Conservation (phyloP, 2,329 filamentous ascomycete species). For the Lecanicillium sp. region DNA sequence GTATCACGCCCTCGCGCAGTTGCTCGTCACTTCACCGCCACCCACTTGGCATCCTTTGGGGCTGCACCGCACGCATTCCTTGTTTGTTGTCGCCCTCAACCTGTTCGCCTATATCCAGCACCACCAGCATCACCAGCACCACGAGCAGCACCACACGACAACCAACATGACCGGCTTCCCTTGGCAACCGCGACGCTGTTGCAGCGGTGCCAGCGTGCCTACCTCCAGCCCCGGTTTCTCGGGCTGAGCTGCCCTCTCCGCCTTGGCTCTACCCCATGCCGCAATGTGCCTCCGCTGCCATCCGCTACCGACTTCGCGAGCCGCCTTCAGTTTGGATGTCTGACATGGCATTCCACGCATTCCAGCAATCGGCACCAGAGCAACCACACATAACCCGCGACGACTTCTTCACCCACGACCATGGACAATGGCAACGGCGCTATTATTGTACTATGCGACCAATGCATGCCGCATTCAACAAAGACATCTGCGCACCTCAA, state of each 20-base stretch:
- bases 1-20: background rate
- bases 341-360: slow-evolving; percentile 12
- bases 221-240: background rate
- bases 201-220: background rate
- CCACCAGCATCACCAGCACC: background rate
- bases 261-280: no score
- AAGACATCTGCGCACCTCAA: no score
- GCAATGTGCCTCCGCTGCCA: background rate
- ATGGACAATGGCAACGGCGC: background rate
- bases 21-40: background rate
- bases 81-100: background rate
- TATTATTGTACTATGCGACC: slow-evolving; percentile 7
- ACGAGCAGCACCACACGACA: background rate
- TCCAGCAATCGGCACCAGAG: slow-evolving; percentile 6
- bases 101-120: background rate
- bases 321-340: slow-evolving; percentile 1
- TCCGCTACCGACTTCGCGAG: background rate
- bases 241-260: background rate
- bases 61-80: background rate
- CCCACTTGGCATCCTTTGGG: background rate
- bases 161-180: no score
- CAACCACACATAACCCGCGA: slow-evolving; percentile 5
- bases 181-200: background rate
- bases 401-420: background rate
- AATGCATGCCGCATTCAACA: slow-evolving; percentile 5